Evolutionary conservation across 805 yeast genomes (phyloP).

Genomic region (Yarrowia sp.): DNA sequence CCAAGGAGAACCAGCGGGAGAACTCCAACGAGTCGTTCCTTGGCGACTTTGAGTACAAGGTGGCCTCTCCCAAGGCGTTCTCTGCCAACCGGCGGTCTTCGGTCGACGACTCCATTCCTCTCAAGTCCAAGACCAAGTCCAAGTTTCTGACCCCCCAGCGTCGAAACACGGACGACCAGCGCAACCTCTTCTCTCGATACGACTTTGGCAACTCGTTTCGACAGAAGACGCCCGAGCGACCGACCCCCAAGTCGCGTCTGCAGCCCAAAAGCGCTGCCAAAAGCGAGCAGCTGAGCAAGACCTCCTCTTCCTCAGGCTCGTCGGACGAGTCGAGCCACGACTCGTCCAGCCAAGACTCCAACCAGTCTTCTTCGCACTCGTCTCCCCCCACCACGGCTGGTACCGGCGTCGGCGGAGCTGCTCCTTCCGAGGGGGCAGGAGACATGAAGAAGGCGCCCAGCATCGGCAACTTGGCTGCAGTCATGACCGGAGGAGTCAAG

Average conservation of each 20-base stretch:
- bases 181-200: constrained; percentile 12
- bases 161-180: constrained; percentile 15
- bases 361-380: constrained; percentile 3
- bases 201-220: constrained; percentile 25
- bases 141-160: constrained; percentile 19
- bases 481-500: constrained; percentile 28
- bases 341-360: constrained; percentile 1
- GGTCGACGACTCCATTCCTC: constrained; percentile 19
- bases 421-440: neutral
- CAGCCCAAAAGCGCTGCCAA: neutral
- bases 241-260: neutral
- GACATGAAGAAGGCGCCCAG: neutral
- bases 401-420: constrained; percentile 3
- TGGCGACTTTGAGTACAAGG: constrained; percentile 12
- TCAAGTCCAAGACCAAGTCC: constrained; percentile 6
- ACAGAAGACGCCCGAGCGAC: constrained; percentile 17
- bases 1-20: constrained; percentile 23
- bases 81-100: neutral
- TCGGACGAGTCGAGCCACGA: constrained; percentile 10
- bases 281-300: neutral
- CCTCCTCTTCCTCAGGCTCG: constrained; percentile 1
- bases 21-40: constrained; percentile 13
- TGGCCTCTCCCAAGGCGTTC: constrained; percentile 7
- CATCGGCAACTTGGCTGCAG: constrained; percentile 24
- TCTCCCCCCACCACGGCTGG: constrained; percentile 23